These are phyloP conservation scores for Pythium guiyangense DNA, from an alignment of 352 stramenopile genomes.

Conservation along the genomic window DNA sequence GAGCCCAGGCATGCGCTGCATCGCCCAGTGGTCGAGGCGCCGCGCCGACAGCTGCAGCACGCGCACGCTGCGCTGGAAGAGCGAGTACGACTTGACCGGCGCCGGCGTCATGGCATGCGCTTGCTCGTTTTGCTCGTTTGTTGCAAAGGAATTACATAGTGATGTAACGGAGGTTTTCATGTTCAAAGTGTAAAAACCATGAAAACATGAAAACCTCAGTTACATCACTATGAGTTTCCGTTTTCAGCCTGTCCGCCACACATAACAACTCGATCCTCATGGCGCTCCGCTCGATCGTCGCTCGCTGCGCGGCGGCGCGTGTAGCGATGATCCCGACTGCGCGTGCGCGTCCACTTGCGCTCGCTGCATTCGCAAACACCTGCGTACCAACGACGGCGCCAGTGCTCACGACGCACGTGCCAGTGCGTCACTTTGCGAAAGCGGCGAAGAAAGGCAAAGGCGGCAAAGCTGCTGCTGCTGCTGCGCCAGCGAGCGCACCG, in stretches of 20 bases:
- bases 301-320: conserved; percentile 18
- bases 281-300: too few species aligned
- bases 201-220: too few species aligned
- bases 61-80: conserved; percentile 72
- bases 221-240: too few species aligned
- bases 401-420: conserved; percentile 1
- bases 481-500: conserved; percentile 2
- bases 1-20: conserved; percentile 57
- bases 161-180: too few species aligned
- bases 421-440: conserved; percentile 58
- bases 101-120: conserved; percentile 7
- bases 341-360: not conserved
- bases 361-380: conserved; percentile 8
- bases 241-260: not conserved
- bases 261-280: conserved; percentile 12
- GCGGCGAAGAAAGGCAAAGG: conserved; percentile 54
- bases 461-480: conserved; percentile 24
- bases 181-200: too few species aligned
- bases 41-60: conserved; percentile 63
- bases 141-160: too few species aligned
- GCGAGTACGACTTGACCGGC: conserved; percentile 60
- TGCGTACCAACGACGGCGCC: not conserved
- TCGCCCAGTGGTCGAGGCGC: conserved; percentile 38
- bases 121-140: not conserved
- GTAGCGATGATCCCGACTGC: conserved; percentile 8